Conservation (phyloP, 2,329 filamentous ascomycete genomes). For the Colletotrichum ledebouriae region DNA sequence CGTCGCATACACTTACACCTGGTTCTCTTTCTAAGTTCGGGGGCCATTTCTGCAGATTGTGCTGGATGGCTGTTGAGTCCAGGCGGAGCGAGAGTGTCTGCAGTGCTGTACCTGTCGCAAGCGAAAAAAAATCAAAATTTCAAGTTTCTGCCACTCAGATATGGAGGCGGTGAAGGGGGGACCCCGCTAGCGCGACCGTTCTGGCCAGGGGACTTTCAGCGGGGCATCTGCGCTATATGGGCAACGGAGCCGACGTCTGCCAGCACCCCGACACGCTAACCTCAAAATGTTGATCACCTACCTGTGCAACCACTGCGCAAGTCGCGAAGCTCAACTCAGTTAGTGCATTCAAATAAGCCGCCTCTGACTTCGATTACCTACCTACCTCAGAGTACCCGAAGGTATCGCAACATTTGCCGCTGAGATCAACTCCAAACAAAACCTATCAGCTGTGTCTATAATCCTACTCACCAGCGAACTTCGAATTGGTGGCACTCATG, state of each 20-base stretch:
- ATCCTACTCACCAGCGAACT: too few species aligned
- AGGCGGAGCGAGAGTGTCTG: constrained; percentile 23
- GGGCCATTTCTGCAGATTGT: constrained; percentile 55
- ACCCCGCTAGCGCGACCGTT: constrained; percentile 32
- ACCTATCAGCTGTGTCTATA: too few species aligned
- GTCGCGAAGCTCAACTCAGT: too few species aligned
- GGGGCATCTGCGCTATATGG: constrained; percentile 14
- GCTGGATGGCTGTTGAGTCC: constrained; percentile 26
- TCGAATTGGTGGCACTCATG: background rate
- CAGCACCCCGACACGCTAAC: constrained; percentile 25
- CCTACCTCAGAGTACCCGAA: background rate
- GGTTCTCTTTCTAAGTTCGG: constrained; percentile 57
- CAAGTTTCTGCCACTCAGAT: constrained; percentile 41
- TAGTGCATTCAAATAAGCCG: background rate
- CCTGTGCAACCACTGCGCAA: background rate
- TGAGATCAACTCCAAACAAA: too few species aligned
- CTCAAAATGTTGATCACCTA: background rate
- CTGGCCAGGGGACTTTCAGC: constrained; percentile 26
- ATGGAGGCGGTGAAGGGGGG: constrained; percentile 34
- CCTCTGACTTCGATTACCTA: background rate
- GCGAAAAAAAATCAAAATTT: constrained; percentile 48
- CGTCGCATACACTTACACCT: constrained; percentile 46
- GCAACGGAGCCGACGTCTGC: constrained; percentile 11
- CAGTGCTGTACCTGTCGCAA: constrained; percentile 31
- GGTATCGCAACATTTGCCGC: background rate